Base-by-base conservation (phyloP, 1,284 basidiomycete species). In the Irpex sp. region DNA sequence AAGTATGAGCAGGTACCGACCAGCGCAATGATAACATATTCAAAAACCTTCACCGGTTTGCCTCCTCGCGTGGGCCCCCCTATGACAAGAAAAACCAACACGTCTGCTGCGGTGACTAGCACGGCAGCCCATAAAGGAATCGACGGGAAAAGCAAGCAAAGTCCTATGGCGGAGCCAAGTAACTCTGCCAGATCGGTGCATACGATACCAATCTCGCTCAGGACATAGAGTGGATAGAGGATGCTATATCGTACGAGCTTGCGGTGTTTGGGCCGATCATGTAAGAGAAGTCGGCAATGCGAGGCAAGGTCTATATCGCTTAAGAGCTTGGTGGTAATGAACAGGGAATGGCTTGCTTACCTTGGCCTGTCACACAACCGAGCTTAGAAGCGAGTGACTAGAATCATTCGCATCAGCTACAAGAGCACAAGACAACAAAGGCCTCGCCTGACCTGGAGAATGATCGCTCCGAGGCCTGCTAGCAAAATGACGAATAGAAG, bases 401-500 rank as follows among this genome's bases (percentile, higher is more conserved):
- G 43, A 58, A 6, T 19, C n/a, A 55, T 11, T 55, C 21, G 36
- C 13, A 54, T 54, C 5, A 58, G 26, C 26, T 2, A 26, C 63
- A 57, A 51, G 66, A 57, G 36, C 19, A 55, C 39, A 36, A 58
- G 36, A 17, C 39, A n/a, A 43, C 46, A 33, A 35, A 46, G 11
- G 46, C 19, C 57, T 56, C 11, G 5, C 9, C 75, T 21, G 50
- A 86, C 87, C 79, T 92, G 90, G 19, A 93, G 78, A 56, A 90
- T 83, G 4, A 90, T 85, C 19, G 92, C 94, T 61, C 93, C 88
- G 7, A 94, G 72, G n/a, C 92, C 92, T 1, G 94, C 85, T 19
- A 95, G 71, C 3, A 96, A 80, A n/a, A 97, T 86, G 53, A 95
- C 82, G 70, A 95, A 95, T 37, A 97, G 81, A 58, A 96, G 82